These are phyloP conservation scores for Gloeophyllum trabeum DNA, from an alignment of 768 basidiomycete species.

Conservation along the genomic window DNA sequence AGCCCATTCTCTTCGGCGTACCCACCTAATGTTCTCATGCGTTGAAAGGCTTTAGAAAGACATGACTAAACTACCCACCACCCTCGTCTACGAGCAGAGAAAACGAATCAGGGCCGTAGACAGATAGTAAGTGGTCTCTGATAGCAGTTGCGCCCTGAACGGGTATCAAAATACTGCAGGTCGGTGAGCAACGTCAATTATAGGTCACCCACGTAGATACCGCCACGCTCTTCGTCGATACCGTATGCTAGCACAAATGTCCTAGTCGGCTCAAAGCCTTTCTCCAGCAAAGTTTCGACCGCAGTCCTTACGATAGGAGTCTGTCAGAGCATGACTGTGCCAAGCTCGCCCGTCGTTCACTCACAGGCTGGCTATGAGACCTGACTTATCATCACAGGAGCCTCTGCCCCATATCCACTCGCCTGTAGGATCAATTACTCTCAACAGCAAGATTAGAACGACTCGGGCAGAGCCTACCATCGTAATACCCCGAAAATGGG, in stretches of 20 bases:
- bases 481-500: slow-evolving; percentile 47
- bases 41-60: too few species aligned
- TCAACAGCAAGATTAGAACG: slow-evolving; percentile 18
- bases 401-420: slow-evolving; percentile 71
- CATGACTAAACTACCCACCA: slow-evolving; percentile 28
- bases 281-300: slow-evolving; percentile 52
- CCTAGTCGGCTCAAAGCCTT: slow-evolving; percentile 53
- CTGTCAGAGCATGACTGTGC: too few species aligned
- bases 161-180: too few species aligned
- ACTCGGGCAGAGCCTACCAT: slow-evolving; percentile 30
- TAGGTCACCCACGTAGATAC: slow-evolving; percentile 11
- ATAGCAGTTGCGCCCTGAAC: slow-evolving; percentile 48
- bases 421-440: slow-evolving; percentile 23
- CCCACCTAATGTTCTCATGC: slow-evolving; percentile 25
- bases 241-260: slow-evolving; percentile 31
- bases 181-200: not conserved
- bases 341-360: too few species aligned
- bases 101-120: slow-evolving; percentile 63
- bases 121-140: slow-evolving; percentile 33
- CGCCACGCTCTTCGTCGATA: slow-evolving; percentile 30
- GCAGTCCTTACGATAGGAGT: slow-evolving; percentile 30
- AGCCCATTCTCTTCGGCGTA: slow-evolving; percentile 39
- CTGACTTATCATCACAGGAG: slow-evolving; percentile 64
- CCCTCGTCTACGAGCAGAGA: slow-evolving; percentile 87
- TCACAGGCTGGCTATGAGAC: slow-evolving; percentile 57